Evolutionary conservation across 805 yeast species (phyloP).

Genomic region (Nakazawaea molendinolei): DNA sequence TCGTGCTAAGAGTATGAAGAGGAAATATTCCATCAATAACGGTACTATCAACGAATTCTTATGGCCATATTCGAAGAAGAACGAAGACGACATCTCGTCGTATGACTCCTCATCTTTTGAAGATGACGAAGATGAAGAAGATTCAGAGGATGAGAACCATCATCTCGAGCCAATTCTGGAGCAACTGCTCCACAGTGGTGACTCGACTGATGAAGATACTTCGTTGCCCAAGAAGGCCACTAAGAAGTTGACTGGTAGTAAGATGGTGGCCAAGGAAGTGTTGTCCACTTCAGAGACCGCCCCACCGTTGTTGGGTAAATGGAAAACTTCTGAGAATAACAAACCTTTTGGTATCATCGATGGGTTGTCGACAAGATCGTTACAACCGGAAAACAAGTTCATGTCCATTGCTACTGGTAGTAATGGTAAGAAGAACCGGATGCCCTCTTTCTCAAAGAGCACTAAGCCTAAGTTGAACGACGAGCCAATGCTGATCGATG

Average conservation of each 20-base stretch:
- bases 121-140: slow-evolving; percentile 19
- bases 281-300: slow-evolving; percentile 82
- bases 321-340: slow-evolving; percentile 66
- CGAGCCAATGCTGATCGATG: slow-evolving; percentile 49
- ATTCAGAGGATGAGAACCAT: slow-evolving; percentile 20
- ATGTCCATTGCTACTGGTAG: slow-evolving; percentile 12
- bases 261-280: slow-evolving; percentile 87
- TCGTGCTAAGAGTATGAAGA: not conserved
- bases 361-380: slow-evolving; percentile 83
- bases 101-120: slow-evolving; percentile 12
- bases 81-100: slow-evolving; percentile 18
- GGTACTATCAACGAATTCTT: slow-evolving; percentile 7
- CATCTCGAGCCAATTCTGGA: slow-evolving; percentile 2
- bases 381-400: slow-evolving; percentile 39
- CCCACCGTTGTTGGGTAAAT: slow-evolving; percentile 90
- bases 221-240: slow-evolving; percentile 67
- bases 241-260: slow-evolving; percentile 47
- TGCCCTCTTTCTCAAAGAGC: too few relatives aligned
- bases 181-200: slow-evolving; percentile 49
- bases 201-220: slow-evolving; percentile 92
- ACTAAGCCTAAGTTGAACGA: slow-evolving; percentile 1
- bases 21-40: slow-evolving; percentile 7
- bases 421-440: not conserved
- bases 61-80: slow-evolving; percentile 10
- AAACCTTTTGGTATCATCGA: slow-evolving; percentile 93